These are phyloP conservation scores for Gautieria morchelliformis DNA, from an alignment of 768 basidiomycete species.

Conservation along the genomic window DNA sequence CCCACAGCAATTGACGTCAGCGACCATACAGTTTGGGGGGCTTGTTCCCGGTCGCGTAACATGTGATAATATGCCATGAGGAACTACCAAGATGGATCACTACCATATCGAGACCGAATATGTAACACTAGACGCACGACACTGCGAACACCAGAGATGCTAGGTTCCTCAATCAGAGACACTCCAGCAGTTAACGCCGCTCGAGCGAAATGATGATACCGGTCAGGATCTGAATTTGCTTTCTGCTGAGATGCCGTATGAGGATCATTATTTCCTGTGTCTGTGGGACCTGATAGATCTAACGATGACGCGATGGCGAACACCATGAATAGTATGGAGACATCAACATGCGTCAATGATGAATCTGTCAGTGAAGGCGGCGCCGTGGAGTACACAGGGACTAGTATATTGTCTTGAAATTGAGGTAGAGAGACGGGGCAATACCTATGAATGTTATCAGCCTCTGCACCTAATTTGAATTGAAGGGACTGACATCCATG, in stretches of 20 bases:
- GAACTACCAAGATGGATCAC: constrained; percentile 9
- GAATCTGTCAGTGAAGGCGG: background rate
- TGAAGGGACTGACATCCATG: constrained; percentile 36
- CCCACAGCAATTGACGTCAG: background rate
- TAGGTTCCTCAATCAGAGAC: constrained; percentile 35
- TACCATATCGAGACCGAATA: constrained; percentile 12
- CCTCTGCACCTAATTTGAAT: too few species aligned
- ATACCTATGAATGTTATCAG: constrained; percentile 23
- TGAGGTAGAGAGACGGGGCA: constrained; percentile 34
- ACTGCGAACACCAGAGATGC: constrained; percentile 37
- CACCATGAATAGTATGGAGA: constrained; percentile 40
- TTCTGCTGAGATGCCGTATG: too few species aligned
- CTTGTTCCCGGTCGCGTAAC: background rate
- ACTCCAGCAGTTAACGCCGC: constrained; percentile 34
- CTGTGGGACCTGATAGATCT: constrained; percentile 20
- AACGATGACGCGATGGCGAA: constrained; percentile 34
- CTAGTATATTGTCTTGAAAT: constrained; percentile 22
- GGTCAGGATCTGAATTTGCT: constrained; percentile 20
- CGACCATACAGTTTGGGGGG: constrained; percentile 1
- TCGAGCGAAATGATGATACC: constrained; percentile 38
- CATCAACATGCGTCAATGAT: constrained; percentile 20
- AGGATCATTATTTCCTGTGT: constrained; percentile 18
- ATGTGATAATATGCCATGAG: constrained; percentile 35
- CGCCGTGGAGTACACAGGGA: constrained; percentile 29
- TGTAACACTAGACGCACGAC: constrained; percentile 26